Percentiles rank a stretch among this genome's conserved stretches.
Conservation (phyloP, 176 grass and related monocot genomes). For the Oryza officinalis region DNA sequence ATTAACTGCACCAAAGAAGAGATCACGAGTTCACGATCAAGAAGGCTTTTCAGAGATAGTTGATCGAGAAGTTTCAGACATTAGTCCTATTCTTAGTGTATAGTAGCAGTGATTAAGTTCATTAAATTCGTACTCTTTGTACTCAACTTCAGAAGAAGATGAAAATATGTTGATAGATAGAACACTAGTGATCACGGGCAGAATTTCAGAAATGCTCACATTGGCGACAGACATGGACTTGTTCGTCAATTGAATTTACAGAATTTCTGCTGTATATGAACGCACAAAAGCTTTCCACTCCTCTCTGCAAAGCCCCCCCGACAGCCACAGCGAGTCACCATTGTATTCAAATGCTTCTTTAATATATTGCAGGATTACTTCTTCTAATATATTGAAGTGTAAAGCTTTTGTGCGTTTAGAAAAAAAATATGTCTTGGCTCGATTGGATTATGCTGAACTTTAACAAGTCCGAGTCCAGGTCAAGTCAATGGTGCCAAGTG, state of each 20-base stretch:
- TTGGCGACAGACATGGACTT: not conserved
- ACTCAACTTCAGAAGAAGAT: not conserved
- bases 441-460: no score
- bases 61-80: not conserved
- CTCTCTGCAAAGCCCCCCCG: no score
- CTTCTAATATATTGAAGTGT: no score
- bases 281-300: no score
- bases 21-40: not conserved
- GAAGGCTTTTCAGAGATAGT: not conserved
- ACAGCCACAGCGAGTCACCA: no score
- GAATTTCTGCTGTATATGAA: not conserved
- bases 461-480: not conserved
- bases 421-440: no score
- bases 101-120: not conserved
- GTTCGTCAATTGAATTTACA: not conserved
- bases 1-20: not conserved
- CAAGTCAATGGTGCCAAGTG: not conserved
- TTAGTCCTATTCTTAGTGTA: not conserved
- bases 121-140: not conserved
- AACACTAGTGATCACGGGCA: not conserved
- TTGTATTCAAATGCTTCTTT: no score
- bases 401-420: no score
- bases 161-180: not conserved
- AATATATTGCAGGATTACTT: no score
- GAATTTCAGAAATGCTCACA: not conserved